Base-by-base conservation (phyloP, 371 early-diverging fungal species). In the Sporodiniella umbellata region DNA sequence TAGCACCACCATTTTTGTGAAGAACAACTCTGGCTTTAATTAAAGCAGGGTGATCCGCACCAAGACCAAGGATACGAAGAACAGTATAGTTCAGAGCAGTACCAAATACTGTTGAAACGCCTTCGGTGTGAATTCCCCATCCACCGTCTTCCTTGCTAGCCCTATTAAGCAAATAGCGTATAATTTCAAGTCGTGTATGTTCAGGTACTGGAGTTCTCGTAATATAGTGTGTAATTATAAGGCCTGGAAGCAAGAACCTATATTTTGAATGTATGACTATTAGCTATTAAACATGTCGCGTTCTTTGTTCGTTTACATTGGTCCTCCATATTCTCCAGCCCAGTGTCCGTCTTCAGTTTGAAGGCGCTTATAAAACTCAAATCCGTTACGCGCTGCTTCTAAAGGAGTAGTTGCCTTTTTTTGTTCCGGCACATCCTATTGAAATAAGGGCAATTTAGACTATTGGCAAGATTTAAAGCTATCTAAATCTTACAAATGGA, bases 261-360 rank as follows among this genome's bases (percentile, higher is more conserved):
- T 11, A 22, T 8, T 19, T 11, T 30, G 51, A 15, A 18, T 28
- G 12, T 33, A 7, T 14, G 18, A n/a, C n/a, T n/a, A n/a, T n/a
- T n/a, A n/a, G n/a, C n/a, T n/a, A n/a, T n/a, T n/a, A n/a, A n/a
- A n/a, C n/a, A n/a, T n/a, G n/a, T n/a, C n/a, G n/a, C n/a, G n/a
- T n/a, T n/a, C n/a, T n/a, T n/a, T n/a, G n/a, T n/a, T n/a, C n/a
- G n/a, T n/a, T 51, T 64, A 70, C 90, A 96, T 88, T 22, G 98
- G 98, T 3, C 98, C 98, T 51, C 95, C 98, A 68, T 96, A 97
- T 56, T 94, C 93, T 35, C 97, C 95, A 3, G 93, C 90, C 90
- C 93, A 98, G 78, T 96, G 96, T 3, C 98, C 98, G 54, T 95
- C 95, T 37, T 81, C 84, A n/a, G 94, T 94, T 65, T 97, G 98